Evolutionary conservation across 805 yeast species (phyloP).

Genomic region (Phaffomyces opuntiae): DNA sequence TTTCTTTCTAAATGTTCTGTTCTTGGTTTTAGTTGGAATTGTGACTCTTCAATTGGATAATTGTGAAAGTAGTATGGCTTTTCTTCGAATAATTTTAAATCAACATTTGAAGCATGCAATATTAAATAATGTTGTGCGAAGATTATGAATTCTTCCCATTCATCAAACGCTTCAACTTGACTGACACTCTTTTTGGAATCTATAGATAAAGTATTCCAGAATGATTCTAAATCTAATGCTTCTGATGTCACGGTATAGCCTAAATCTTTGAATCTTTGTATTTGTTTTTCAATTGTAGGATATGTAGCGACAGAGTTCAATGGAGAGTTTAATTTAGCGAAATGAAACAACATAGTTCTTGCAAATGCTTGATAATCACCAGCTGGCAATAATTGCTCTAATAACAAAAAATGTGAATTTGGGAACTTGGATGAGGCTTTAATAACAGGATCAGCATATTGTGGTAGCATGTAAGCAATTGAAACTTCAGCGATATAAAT

Average conservation of each 20-base stretch:
- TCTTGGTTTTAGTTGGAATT: conserved; percentile 2
- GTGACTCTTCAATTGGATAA: not conserved
- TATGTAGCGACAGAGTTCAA: conserved; percentile 56
- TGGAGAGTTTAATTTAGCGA: conserved; percentile 58
- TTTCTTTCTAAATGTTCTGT: conserved; percentile 10
- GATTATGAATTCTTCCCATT: conserved; percentile 72
- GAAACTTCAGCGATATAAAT: conserved; percentile 80
- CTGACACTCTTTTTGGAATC: conserved; percentile 35
- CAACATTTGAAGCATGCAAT: conserved; percentile 50
- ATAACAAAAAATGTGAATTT: conserved; percentile 51
- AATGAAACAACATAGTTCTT: conserved; percentile 67
- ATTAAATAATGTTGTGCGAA: conserved; percentile 72
- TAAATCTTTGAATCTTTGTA: conserved; percentile 35
- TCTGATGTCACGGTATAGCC: conserved; percentile 44
- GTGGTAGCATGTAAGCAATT: conserved; percentile 68
- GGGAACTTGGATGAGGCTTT: conserved; percentile 35
- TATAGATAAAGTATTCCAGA: conserved; percentile 46
- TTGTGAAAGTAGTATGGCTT: not conserved
- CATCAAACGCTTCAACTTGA: conserved; percentile 65
- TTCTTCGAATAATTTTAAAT: not conserved
- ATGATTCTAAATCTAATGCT: conserved; percentile 45
- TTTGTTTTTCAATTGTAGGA: conserved; percentile 44
- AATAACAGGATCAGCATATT: conserved; percentile 57
- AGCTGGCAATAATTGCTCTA: conserved; percentile 68
- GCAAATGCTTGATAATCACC: conserved; percentile 63